Evolutionary conservation across 768 basidiomycete genomes (phyloP).

Genomic region (Amanita pseudoporphyria): DNA sequence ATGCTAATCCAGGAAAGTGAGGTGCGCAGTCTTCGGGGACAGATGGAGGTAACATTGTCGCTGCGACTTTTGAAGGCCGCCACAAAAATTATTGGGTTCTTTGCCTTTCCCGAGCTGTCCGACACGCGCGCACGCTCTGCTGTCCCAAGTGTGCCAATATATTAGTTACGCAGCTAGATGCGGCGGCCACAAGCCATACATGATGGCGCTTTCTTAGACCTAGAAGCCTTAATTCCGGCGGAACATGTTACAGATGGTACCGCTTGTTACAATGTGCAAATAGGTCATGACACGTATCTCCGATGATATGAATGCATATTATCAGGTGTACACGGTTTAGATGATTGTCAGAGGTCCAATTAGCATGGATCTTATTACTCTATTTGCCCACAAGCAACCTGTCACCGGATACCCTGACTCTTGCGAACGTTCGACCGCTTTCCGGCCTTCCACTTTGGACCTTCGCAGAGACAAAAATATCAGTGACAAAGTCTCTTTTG

Average conservation of each 20-base stretch:
- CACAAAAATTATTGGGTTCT: not conserved
- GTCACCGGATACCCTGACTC: slow-evolving; percentile 26
- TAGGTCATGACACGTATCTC: slow-evolving; percentile 8
- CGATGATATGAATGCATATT: slow-evolving; percentile 11
- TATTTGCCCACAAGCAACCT: not conserved
- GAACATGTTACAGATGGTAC: not conserved
- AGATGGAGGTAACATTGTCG: not conserved
- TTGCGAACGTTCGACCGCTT: slow-evolving; percentile 36
- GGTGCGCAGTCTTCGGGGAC: slow-evolving; percentile 2
- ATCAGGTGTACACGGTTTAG: slow-evolving; percentile 21
- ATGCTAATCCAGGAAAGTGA: not conserved
- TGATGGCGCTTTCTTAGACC: slow-evolving; percentile 43
- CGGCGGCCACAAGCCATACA: slow-evolving; percentile 23
- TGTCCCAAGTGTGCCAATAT: slow-evolving; percentile 20
- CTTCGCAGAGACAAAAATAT: not conserved
- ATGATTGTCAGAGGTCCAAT: slow-evolving; percentile 23
- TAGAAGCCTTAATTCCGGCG: slow-evolving; percentile 19
- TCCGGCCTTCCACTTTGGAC: slow-evolving; percentile 16
- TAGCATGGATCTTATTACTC: slow-evolving; percentile 12
- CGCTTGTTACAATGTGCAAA: not conserved
- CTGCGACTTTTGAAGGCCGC: not conserved
- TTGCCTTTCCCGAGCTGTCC: slow-evolving; percentile 4
- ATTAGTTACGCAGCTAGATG: slow-evolving; percentile 19
- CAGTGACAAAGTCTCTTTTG: not conserved
- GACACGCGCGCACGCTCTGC: slow-evolving; percentile 11